These are phyloP conservation scores for Adansonia rubrostipa DNA, from an alignment of 441 rosid genomes.

Conservation along the genomic window DNA sequence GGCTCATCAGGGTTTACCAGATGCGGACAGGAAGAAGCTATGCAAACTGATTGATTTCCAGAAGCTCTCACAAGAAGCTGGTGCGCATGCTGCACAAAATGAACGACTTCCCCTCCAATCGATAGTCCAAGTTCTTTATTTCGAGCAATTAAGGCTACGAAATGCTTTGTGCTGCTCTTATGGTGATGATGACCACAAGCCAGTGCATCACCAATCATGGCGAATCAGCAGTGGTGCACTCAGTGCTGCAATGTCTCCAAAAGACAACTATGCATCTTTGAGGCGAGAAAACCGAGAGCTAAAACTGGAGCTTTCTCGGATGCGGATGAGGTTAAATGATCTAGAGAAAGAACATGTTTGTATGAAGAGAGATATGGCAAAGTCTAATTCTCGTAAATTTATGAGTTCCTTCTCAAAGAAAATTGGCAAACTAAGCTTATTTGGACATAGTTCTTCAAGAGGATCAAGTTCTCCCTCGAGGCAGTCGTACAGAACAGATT, in stretches of 20 bases:
- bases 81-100: constrained; percentile 95
- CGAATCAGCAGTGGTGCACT: constrained; percentile 93
- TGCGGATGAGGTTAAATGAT: constrained; percentile 92
- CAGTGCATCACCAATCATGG: constrained; percentile 84
- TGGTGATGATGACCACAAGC: constrained; percentile 76
- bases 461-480: constrained; percentile 96
- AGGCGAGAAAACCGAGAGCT: constrained; percentile 92
- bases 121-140: constrained; percentile 93
- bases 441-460: constrained; percentile 81
- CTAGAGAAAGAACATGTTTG: constrained; percentile 97
- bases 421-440: constrained; percentile 78
- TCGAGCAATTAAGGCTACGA: constrained; percentile 91
- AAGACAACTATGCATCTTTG: constrained; percentile 93
- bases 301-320: constrained; percentile 92
- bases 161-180: constrained; percentile 70
- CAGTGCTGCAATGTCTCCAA: constrained; percentile 95
- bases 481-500: constrained; percentile 82
- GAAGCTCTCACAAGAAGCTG: constrained; percentile 96
- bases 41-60: constrained; percentile 88
- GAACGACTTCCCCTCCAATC: constrained; percentile 97
- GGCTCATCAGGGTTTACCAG: constrained; percentile 81
- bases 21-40: constrained; percentile 80
- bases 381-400: constrained; percentile 85
- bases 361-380: constrained; percentile 96
- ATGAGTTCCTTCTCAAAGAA: constrained; percentile 89